Evolutionary conservation across 2,329 filamentous ascomycete genomes (phyloP).

Genomic region (Graphiopsis chlorocephala): DNA sequence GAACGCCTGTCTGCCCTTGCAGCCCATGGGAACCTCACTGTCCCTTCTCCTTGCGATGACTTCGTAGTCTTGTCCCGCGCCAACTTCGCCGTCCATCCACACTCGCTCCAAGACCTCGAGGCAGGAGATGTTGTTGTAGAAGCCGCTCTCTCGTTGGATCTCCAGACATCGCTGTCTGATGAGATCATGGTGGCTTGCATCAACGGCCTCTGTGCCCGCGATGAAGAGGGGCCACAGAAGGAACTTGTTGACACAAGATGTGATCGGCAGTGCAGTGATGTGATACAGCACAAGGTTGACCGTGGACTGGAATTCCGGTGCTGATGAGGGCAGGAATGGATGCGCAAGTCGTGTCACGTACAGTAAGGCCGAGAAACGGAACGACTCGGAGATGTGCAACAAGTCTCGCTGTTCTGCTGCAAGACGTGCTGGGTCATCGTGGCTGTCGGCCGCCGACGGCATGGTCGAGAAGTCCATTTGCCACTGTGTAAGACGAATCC

Average conservation of each 20-base stretch:
- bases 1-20: conserved; percentile 38
- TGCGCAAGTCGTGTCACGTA: conserved; percentile 86
- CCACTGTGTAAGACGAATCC: conserved; percentile 75
- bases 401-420: conserved; percentile 63
- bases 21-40: conserved; percentile 18
- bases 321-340: conserved; percentile 67
- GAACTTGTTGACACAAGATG: conserved; percentile 76
- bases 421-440: conserved; percentile 26
- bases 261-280: conserved; percentile 72
- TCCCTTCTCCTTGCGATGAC: conserved; percentile 25
- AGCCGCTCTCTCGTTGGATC: conserved; percentile 84
- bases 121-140: conserved; percentile 87
- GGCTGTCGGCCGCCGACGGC: conserved; percentile 32
- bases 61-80: conserved; percentile 27
- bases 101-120: conserved; percentile 82
- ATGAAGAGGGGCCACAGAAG: conserved; percentile 92
- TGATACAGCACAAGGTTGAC: conserved; percentile 81
- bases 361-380: conserved; percentile 82
- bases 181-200: conserved; percentile 72
- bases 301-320: conserved; percentile 77
- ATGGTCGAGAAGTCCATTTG: conserved; percentile 56
- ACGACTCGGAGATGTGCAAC: conserved; percentile 80
- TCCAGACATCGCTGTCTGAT: conserved; percentile 78
- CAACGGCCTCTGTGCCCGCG: conserved; percentile 82
- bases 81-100: conserved; percentile 54